Evolutionary conservation across 169 alveolate genomes (phyloP).

Genomic region (Perkinsus chesapeaki): DNA sequence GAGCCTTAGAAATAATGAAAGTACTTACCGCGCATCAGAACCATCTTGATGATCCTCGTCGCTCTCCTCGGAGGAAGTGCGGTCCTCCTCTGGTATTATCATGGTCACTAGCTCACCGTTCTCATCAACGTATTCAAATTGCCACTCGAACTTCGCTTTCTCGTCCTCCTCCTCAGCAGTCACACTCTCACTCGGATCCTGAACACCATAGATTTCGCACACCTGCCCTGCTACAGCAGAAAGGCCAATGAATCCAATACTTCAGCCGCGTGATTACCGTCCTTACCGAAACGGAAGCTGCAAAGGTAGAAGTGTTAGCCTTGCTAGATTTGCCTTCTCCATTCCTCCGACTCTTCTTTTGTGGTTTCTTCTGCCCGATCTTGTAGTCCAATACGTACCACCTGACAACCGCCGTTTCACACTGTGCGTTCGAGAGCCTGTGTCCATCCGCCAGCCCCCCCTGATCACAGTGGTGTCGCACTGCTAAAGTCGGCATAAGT

Average conservation of each 20-base stretch:
- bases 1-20: too few relatives aligned
- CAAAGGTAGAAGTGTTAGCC: background rate
- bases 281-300: background rate
- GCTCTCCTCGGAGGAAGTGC: background rate
- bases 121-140: background rate
- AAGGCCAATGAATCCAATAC: too few relatives aligned
- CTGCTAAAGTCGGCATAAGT: too few relatives aligned
- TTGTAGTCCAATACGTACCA: background rate
- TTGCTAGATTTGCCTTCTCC: background rate
- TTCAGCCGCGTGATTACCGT: too few relatives aligned
- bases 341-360: background rate
- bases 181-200: background rate
- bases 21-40: too few relatives aligned
- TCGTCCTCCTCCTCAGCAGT: background rate
- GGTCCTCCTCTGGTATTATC: background rate
- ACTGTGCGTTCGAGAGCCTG: too few relatives aligned
- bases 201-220: background rate
- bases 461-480: too few relatives aligned
- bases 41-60: background rate
- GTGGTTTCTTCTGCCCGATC: background rate
- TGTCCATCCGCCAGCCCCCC: too few relatives aligned
- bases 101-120: background rate
- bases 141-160: background rate
- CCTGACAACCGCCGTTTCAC: background rate
- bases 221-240: too few relatives aligned